These are phyloP conservation scores for Cadophora gregata DNA, from an alignment of 2,329 filamentous ascomycete species.

Conservation along the genomic window DNA sequence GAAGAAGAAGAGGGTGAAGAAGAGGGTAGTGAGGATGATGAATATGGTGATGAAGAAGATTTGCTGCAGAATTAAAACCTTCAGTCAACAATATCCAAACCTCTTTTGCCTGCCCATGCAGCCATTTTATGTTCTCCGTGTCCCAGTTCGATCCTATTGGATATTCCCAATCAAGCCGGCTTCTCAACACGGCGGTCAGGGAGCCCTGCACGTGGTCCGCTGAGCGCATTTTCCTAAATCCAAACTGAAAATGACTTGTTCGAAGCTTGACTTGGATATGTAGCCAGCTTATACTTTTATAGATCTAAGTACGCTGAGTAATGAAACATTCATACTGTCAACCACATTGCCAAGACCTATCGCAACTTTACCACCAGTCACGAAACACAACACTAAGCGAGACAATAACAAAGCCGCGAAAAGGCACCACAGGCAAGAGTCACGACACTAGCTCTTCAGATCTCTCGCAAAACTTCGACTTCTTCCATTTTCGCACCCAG, in stretches of 20 bases:
- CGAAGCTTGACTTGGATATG: too few relatives aligned
- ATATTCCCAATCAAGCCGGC: too few relatives aligned
- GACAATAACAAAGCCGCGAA: constrained; percentile 5
- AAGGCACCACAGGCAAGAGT: background rate
- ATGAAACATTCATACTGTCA: background rate
- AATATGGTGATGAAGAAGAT: constrained; percentile 12
- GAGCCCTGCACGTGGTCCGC: too few relatives aligned
- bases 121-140: background rate
- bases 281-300: too few relatives aligned
- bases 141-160: background rate
- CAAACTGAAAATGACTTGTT: too few relatives aligned
- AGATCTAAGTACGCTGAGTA: too few relatives aligned
- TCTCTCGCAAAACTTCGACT: background rate
- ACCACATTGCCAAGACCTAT: background rate
- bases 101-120: too few relatives aligned
- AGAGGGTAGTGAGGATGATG: constrained; percentile 1
- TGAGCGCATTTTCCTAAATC: too few relatives aligned
- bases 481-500: background rate
- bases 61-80: background rate
- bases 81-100: background rate
- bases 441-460: background rate
- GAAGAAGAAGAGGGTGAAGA: constrained; percentile 37
- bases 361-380: background rate
- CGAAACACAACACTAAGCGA: background rate
- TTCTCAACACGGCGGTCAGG: too few relatives aligned